Conservation (phyloP, 179 eudicot species). For the Silene noctiflora region DNA sequence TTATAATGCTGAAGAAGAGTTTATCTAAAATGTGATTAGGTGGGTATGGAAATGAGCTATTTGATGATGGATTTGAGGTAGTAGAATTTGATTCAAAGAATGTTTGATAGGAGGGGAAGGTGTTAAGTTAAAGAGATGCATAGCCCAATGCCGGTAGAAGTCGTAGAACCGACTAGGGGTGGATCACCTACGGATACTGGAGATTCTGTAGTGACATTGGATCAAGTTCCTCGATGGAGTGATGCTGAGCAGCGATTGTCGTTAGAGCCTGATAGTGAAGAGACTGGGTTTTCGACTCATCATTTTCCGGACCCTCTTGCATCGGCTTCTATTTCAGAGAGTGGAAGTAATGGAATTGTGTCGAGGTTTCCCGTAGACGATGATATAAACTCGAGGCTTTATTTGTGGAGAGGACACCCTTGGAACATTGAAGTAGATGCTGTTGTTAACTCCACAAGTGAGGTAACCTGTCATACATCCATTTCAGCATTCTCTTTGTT, state of each 20-base stretch:
- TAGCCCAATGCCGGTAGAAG: conserved; percentile 42
- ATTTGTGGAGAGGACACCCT: conserved; percentile 95
- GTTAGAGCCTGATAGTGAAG: conserved; percentile 53
- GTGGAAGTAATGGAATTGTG: conserved; percentile 42
- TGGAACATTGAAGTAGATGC: conserved; percentile 99
- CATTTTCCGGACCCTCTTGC: conserved; percentile 79
- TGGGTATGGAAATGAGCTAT: conserved; percentile 17
- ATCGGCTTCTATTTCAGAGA: conserved; percentile 57
- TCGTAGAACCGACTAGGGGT: conserved; percentile 43
- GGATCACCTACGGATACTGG: conserved; percentile 69
- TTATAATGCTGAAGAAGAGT: conserved; percentile 19
- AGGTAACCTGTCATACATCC: conserved; percentile 34
- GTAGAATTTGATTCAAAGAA: conserved; percentile 13
- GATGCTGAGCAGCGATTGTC: conserved; percentile 67
- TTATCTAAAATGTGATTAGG: conserved; percentile 19
- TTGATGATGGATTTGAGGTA: conserved; percentile 18
- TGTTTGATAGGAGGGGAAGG: conserved; percentile 19
- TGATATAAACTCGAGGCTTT: conserved; percentile 75
- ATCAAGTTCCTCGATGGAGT: conserved; percentile 93
- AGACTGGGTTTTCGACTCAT: conserved; percentile 44
- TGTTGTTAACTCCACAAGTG: conserved; percentile 95
- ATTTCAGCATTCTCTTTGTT: not conserved
- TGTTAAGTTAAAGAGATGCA: conserved; percentile 37
- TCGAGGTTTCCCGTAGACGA: conserved; percentile 91
- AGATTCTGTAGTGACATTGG: conserved; percentile 75